Base-by-base conservation (phyloP, 495 filamentous ascomycete species). In the Aspergillus kassunensis region DNA sequence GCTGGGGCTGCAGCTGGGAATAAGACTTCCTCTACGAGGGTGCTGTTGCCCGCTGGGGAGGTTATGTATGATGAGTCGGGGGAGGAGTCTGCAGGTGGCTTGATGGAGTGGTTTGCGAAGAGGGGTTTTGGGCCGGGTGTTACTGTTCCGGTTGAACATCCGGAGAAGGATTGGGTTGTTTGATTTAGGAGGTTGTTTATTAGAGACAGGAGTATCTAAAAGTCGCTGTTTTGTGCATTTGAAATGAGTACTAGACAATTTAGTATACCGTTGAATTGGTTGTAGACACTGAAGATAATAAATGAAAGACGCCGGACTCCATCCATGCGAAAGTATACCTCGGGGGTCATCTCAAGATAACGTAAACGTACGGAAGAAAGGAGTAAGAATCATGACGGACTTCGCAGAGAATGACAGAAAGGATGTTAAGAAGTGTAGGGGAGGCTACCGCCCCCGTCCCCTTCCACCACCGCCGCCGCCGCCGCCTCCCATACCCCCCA, bases 401-500 rank as follows among this genome's bases (percentile, higher is more conserved):
- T 47, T 15, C 21, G 21, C 21, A 18, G 16, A 18, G 13, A 33
- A 31, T 34, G 21, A 29, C 44, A 30, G 47, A 35, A 49, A 40
- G 7, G 21, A 46, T 23, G 19, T 5, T 4, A 23, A 24, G 35
- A 33, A 24, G 35, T 11, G 33, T 46, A 40, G 20, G 8, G 23
- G 18, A 34, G 33, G 29, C 34, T 65, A 76, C 56, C 72, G 65
- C 49, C 73, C 70, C 41, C 70, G 55, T 27, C 68, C 64, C 29
- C 69, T 61, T 54, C 71, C 71, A 55, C 66, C 65, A 30, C 63
- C 63, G 27, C 70, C 69, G 33, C 67, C 67, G 35, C 62, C 63
- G 15, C 30, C 24, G n/a, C 68, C 68, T n/a, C 66, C 66, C 55
- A 68, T 63, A 21, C 82, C 83, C 21, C 85, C 81, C 76, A 83